Evolutionary conservation across 805 yeast species (phyloP), one percentile per base, ranked within the genome.

Genomic region (Starmerella apicola): DNA sequence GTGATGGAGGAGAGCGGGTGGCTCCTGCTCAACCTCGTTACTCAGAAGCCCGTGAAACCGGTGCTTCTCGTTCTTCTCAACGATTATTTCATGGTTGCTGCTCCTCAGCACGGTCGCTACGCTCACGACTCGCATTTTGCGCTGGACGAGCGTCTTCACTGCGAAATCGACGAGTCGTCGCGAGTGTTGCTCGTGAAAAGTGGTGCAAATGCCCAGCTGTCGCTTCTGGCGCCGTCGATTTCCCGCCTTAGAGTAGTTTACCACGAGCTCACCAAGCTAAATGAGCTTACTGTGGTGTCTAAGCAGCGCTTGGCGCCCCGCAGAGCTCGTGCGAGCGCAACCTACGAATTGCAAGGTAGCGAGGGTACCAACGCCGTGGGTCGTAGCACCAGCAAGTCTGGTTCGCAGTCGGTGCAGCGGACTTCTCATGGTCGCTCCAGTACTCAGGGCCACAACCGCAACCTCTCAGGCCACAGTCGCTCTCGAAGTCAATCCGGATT

Each of bases 11-110:
- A 84, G 55, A 79, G 80, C 2, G 70, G 85, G 36, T 86, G 95
- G 95, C 74, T 71, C 42, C 95, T 85, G 58, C 62, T 86, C 44
- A 85, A 84, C 52, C 74, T 80, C 2, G 85, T 91, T 0, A 83
- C 94, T 10, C 75, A 83, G 72, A 82, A 82, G 56, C 78, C 85
- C 1, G 65, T 78, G 25, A 76, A 80, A 49, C 77, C 83, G 2
- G 76, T 79, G 4, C 93, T 81, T 52, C 57, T 86, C 34, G 81
- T 81, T 51, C 59, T 86, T 7, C 64, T 86, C 49, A 85, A 80
- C 54, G 96, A 86, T 57, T 67, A 77, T 51, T 56, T 85, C 1
- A 60, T 86, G 41, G 66, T 86, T 28, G 94, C 95, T 0, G 67
- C 81, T 1, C 70, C 75, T 44, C 74, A 72, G 53, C 45, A 55